Base-by-base conservation (phyloP, 2,329 filamentous ascomycete genomes). In the Fusarium phyllophilum region DNA sequence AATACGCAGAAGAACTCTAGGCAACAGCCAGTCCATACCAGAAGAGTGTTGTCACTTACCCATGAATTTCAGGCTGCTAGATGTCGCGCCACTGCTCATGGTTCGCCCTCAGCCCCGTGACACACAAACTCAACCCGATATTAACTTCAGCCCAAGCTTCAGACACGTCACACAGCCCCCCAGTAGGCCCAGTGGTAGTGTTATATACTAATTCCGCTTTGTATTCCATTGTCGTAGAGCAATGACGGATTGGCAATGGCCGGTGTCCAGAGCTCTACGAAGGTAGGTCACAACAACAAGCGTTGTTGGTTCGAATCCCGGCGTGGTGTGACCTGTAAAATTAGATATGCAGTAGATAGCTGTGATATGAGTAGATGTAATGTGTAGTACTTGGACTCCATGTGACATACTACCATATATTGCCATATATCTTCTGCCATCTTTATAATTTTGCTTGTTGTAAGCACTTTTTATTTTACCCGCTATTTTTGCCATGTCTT, bases 171-270 rank as follows among this genome's bases (percentile, higher is more conserved):
- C 22, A 11, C 29, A 18, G 22, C 4, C 22, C 34, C 26, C 13
- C 14, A 29, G 1, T 22, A 20, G 22, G 12, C 8, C 11, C 17
- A 31, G 8, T 8, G 12, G n/a, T 38, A 62, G 24, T 13, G 4
- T 56, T 51, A 45, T 51, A 41, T 55, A 36, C 3, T 5, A 33
- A n/a, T n/a, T 44, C 6, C 26, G 3, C 6, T 3, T 8, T 8
- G 38, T 17, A 26, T 55, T 31, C 9, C 9, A 3, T 8, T 33
- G 20, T 20, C 5, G 56, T 46, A 49, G 64, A 22, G 65, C 38
- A 39, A 39, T 68, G 66, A 68, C 49, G 66, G 66, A 62, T 51
- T 46, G 66, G 66, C 64, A 68, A 62, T 24, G 18, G 64, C 49
- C 57, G 36, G 49, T 49, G 44, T 44, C 64, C 64, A 51, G 66